Evolutionary conservation across 78 protist species (phyloP), one percentile per base, ranked within the genome.

Genomic region (Bodo saltans): DNA sequence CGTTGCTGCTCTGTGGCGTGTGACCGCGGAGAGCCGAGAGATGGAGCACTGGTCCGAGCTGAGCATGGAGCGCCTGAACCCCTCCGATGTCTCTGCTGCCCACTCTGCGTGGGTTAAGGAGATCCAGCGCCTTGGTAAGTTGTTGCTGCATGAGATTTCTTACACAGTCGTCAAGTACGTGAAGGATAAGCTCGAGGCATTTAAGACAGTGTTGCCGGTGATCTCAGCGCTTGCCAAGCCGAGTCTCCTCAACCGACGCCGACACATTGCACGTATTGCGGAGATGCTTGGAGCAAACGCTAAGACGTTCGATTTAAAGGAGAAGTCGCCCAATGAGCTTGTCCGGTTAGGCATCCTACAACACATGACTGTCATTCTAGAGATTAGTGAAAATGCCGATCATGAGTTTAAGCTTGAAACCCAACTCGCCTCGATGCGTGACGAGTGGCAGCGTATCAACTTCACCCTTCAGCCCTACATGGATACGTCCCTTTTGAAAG

Each of bases 251-350:
- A 47, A 8, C n/a, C 38, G 90, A 12, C 93, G 87, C 23, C 71
- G 98, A 21, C 96, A 95, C 84, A 92, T 95, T 96, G 72, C 42
- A 4, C 32, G 73, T 32, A 42, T 93, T 27, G 30, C 85, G 28
- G 70, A 74, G 33, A 40, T 3, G 32, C 35, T 76, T 17, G 81
- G 81, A 23, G 8, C 38, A 38, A 67, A 76, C 35, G 53, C 81
- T 27, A 90, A 88, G n/a, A 83, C 39, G 34, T 74, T 17, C 30
- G 34, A 2, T 1, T 79, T 11, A 33, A 38, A 26, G 87, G 30
- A 4, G 74, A 78, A n/a, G 34, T 68, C 60, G 88, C 79, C 21
- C 40, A 1, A 0, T 34, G 0, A 42, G 17, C 12, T 88, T 29
- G n/a, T 89, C 37, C 78, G 33, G 33, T 33, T 34, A 23, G 47